Evolutionary conservation across 495 filamentous ascomycete species (phyloP), one percentile per base, ranked within the genome.

Genomic region (Polyplosphaeria fusca): DNA sequence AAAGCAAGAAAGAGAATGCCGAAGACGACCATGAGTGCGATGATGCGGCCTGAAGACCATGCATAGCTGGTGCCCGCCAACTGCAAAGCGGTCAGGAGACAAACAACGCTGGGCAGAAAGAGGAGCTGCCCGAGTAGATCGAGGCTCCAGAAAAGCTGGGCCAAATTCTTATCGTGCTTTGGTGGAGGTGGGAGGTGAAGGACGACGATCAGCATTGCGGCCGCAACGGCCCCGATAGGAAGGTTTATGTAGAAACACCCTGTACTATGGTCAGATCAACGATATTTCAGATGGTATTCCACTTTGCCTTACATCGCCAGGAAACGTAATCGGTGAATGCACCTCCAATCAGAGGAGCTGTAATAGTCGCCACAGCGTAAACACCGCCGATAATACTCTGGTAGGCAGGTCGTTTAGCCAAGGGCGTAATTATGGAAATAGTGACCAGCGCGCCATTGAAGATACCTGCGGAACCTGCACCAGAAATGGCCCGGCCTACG

Each of bases 291-390:
- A 14, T 7, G 30, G 30, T 37, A 39, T 14, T 22, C 48, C 42
- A 26, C 38, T n/a, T 58, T 38, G 11, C 51, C 30, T n/a, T n/a
- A 95, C 67, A 95, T 92, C 58, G 91, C 79, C 13, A 35, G 30
- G 14, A 14, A 35, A 35, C 30, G 30, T 7, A 35, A 7, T 14
- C 14, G 30, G 30, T 7, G 30, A 35, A 35, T 14, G 7, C 30
- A 35, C 30, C 30, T 7, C 30, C 30, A 14, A 35, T 35, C 14
- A 35, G 30, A 14, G 30, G 30, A 35, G 30, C 30, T 7, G 14
- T 35, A 7, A 35, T 14, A 35, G 30, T 35, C 7, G 7, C 30
- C 7, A 35, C 30, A 14, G 7, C 30, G 7, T 14, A 7, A 14
- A 35, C 14, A 7, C 7, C 7, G 14, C 30, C 30, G 7, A 35